Base-by-base conservation (phyloP, 2,329 filamentous ascomycete genomes). In the Colletotrichum siamense region DNA sequence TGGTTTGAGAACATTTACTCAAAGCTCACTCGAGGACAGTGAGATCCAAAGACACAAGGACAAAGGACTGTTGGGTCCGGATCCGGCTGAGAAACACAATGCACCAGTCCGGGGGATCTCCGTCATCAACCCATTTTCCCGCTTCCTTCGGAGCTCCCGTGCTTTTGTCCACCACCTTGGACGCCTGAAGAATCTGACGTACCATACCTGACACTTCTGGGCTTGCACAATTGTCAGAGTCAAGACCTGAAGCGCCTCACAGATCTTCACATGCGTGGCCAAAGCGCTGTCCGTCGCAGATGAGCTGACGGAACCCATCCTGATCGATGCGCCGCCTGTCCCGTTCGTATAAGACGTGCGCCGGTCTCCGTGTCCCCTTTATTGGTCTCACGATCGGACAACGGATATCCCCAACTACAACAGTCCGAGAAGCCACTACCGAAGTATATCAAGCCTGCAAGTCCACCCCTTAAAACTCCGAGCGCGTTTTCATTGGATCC, bases 391-490 rank as follows among this genome's bases (percentile, higher is more conserved):
- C 66, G 49, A 65, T 52, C 81, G 80, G 80, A 81, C 80, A 80
- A 75, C 82, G 82, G 82, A 83, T 79, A 82, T 82, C 81, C 82
- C 82, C 82, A 82, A 82, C 78, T 69, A 22, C 57, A 24, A 62
- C 24, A 73, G 73, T 73, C 76, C 76, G 76, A 69, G 24, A 44
- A 70, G 62, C 65, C 66, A 77, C 75, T n/a, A 52, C 75, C 32
- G 28, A 55, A 28, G 24, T 75, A 77, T 77, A 77, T 77, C 66
- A 77, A 65, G 24, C 26, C 75, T 75, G 65, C 66, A 75, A 75
- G 65, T 57, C 57, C 73, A 69, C 18, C 70, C 64, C 70, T 59
- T 61, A 52, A 64, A 55, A 55, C 65, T n/a, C 72, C 75, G 66
- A 75, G 71, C 75, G 71, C 66, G 66, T 52, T 30, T 75, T 67